Evolutionary conservation across 164 flowering plant species (phyloP).

Genomic region (Magnolia changhungtana): DNA sequence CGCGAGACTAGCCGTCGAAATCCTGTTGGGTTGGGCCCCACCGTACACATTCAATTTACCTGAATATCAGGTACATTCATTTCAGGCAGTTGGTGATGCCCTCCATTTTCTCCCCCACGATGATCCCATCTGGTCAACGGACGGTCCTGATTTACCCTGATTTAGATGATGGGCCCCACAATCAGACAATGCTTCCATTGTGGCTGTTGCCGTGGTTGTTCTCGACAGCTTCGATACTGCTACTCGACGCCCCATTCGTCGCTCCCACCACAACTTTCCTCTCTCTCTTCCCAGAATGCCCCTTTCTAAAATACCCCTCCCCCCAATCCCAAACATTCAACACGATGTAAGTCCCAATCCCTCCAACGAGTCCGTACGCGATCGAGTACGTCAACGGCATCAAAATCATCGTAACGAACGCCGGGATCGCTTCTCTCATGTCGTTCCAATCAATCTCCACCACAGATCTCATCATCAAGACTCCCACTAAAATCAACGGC

Average conservation of each 20-base stretch:
- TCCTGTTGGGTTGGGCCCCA: too few relatives aligned
- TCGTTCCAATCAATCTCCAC: slow-evolving; percentile 82
- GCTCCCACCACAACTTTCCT: background rate
- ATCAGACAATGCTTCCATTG: background rate
- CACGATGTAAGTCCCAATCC: slow-evolving; percentile 69
- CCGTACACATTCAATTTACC: too few relatives aligned
- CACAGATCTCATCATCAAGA: slow-evolving; percentile 91
- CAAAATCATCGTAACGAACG: slow-evolving; percentile 67
- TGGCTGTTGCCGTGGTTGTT: background rate
- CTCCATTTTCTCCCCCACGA: too few relatives aligned
- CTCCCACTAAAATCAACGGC: slow-evolving; percentile 84
- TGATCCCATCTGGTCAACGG: too few relatives aligned
- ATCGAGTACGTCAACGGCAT: slow-evolving; percentile 89
- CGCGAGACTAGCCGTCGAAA: too few relatives aligned
- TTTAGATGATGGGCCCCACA: too few relatives aligned
- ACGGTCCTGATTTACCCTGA: too few relatives aligned
- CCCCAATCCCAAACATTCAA: slow-evolving; percentile 74
- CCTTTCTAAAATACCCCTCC: background rate
- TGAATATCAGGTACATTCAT: too few relatives aligned
- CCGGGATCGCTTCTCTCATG: slow-evolving; percentile 84
- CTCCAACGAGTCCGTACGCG: slow-evolving; percentile 84
- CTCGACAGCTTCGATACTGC: too few relatives aligned
- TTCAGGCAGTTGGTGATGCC: too few relatives aligned
- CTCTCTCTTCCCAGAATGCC: background rate
- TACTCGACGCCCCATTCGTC: too few relatives aligned